Evolutionary conservation across 352 stramenopile genomes (phyloP).

Genomic region (Globisporangium spinosum): DNA sequence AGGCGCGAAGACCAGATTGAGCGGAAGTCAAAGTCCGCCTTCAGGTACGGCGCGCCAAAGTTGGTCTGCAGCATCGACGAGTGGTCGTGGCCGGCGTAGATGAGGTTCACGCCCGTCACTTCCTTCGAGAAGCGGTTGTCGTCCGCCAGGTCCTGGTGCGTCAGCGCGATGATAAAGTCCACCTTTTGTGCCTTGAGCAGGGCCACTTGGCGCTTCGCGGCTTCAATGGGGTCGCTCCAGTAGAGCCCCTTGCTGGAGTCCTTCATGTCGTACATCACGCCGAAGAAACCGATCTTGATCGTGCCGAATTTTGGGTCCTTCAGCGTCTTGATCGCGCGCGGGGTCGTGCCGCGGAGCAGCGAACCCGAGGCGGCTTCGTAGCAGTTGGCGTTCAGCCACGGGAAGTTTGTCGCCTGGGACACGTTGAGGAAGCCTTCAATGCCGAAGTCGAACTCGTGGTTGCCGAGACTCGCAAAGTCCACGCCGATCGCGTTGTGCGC

Average conservation of each 20-base stretch:
- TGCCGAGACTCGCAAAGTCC: conserved; percentile 68
- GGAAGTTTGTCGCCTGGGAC: conserved; percentile 46
- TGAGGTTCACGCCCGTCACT: conserved; percentile 59
- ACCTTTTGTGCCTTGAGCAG: conserved; percentile 39
- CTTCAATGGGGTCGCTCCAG: conserved; percentile 61
- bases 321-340: conserved; percentile 48
- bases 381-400: conserved; percentile 75
- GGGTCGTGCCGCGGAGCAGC: not conserved
- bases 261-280: conserved; percentile 80
- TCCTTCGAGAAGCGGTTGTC: conserved; percentile 71
- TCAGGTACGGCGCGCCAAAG: conserved; percentile 66
- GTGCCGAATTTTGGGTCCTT: conserved; percentile 31
- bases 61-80: conserved; percentile 65
- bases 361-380: conserved; percentile 22
- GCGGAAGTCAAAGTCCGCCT: conserved; percentile 71
- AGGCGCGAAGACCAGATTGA: conserved; percentile 62
- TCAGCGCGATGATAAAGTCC: conserved; percentile 73
- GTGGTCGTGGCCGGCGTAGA: conserved; percentile 71
- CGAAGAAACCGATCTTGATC: conserved; percentile 62
- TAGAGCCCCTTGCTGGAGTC: conserved; percentile 56
- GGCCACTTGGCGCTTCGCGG: conserved; percentile 49
- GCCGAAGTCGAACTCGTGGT: conserved; percentile 82
- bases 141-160: conserved; percentile 62
- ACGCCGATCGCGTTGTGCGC: conserved; percentile 70
- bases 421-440: conserved; percentile 75